Conservation (phyloP, 1,139 yeast genomes). For the Blastobotrys ciferrii region DNA sequence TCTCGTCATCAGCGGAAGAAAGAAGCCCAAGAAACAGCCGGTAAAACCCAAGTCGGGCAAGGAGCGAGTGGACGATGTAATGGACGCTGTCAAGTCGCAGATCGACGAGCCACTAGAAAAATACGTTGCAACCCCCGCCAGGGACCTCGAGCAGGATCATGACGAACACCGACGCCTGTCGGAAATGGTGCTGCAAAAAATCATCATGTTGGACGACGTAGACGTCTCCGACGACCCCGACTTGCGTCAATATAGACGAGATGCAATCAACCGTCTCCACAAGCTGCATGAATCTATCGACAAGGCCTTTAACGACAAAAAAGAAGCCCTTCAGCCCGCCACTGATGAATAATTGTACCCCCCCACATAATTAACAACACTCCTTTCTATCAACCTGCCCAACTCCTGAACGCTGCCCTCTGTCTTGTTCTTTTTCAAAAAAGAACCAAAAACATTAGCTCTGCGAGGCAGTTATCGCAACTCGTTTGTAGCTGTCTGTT, state of each 20-base stretch:
- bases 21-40: conserved; percentile 17
- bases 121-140: conserved; percentile 30
- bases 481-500: too few species aligned
- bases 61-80: conserved; percentile 34
- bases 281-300: conserved; percentile 36
- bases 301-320: conserved; percentile 23
- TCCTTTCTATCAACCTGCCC: not conserved
- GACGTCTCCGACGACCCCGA: conserved; percentile 39
- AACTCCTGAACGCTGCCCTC: not conserved
- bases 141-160: conserved; percentile 10
- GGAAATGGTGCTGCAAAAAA: conserved; percentile 41
- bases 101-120: conserved; percentile 34
- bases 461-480: too few species aligned
- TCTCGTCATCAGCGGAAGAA: conserved; percentile 28
- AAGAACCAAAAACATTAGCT: too few species aligned
- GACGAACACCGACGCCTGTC: conserved; percentile 38
- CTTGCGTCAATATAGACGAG: conserved; percentile 37
- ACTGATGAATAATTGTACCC: not conserved
- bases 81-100: conserved; percentile 30
- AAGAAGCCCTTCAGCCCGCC: conserved; percentile 3
- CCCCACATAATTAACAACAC: not conserved
- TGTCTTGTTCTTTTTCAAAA: too few species aligned
- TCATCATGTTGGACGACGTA: conserved; percentile 41
- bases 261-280: conserved; percentile 40
- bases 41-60: conserved; percentile 28